Conservation (phyloP, 2,329 filamentous ascomycete genomes). For the Neobulgaria alba region DNA sequence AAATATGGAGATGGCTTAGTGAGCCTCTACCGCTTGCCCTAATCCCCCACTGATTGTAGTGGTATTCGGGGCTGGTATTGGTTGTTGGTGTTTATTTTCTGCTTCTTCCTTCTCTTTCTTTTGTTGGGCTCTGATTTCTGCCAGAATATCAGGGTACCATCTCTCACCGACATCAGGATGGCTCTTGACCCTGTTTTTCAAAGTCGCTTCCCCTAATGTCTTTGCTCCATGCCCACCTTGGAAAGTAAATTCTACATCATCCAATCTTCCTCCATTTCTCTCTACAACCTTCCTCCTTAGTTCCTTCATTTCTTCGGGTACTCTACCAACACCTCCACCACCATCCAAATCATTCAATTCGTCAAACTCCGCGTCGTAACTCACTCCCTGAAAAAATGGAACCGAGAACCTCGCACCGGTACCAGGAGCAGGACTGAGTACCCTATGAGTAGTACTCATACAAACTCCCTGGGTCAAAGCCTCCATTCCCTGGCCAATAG, state of each 20-base stretch:
- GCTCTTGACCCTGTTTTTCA: conserved; percentile 78
- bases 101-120: conserved; percentile 29
- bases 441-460: conserved; percentile 72
- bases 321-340: conserved; percentile 35
- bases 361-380: conserved; percentile 70
- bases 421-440: conserved; percentile 64
- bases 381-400: conserved; percentile 83
- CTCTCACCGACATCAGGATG: conserved; percentile 79
- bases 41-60: conserved; percentile 18
- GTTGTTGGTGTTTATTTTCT: conserved; percentile 10
- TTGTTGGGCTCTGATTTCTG: conserved; percentile 51
- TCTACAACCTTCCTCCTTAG: conserved; percentile 52
- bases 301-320: conserved; percentile 54
- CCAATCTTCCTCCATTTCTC: conserved; percentile 46
- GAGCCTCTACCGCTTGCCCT: conserved; percentile 32
- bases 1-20: conserved; percentile 23
- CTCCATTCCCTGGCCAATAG: conserved; percentile 81
- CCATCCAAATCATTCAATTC: conserved; percentile 49
- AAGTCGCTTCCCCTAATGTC: conserved; percentile 71
- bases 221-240: conserved; percentile 52
- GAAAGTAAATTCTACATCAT: conserved; percentile 85
- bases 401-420: conserved; percentile 68
- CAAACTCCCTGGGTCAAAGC: conserved; percentile 78
- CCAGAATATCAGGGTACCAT: conserved; percentile 58
- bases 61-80: conserved; percentile 7